A percentile compares a stretch with the other conserved stretches of the same genome.
Evolutionary conservation across 2,329 filamentous ascomycete species (phyloP).

Genomic region (Mycosphaerella sp.): DNA sequence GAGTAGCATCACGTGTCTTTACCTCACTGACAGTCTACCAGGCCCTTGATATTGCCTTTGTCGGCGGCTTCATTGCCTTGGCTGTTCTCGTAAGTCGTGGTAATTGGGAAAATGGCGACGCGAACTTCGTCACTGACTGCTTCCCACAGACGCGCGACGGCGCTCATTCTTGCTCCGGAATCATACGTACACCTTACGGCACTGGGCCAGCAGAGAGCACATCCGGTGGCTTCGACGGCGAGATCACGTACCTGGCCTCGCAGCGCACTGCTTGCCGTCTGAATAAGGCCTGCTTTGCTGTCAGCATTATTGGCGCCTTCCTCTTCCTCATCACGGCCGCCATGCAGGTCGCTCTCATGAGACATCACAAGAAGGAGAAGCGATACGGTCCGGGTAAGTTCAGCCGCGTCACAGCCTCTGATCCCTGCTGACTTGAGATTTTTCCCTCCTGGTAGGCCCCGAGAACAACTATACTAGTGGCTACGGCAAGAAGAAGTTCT

Average conservation of each 20-base stretch:
- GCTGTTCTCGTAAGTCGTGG: slow-evolving; percentile 49
- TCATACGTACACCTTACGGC: slow-evolving; percentile 64
- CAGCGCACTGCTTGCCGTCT: slow-evolving; percentile 63
- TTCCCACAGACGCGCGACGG: slow-evolving; percentile 55
- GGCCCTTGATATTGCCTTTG: slow-evolving; percentile 69
- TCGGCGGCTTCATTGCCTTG: slow-evolving; percentile 73
- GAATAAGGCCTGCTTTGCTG: slow-evolving; percentile 69
- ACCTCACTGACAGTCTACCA: background rate
- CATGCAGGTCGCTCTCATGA: slow-evolving; percentile 61
- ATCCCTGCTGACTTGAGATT: too few relatives aligned
- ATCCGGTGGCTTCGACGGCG: slow-evolving; percentile 46
- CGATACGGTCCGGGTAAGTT: slow-evolving; percentile 52
- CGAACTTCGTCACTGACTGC: too few relatives aligned
- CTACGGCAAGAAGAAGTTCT: slow-evolving; percentile 39
- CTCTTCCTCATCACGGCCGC: slow-evolving; percentile 70
- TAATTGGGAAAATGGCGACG: too few relatives aligned
- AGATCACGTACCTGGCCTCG: slow-evolving; percentile 42
- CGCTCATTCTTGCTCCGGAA: slow-evolving; percentile 57
- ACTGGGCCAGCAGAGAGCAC: slow-evolving; percentile 50
- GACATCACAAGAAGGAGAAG: slow-evolving; percentile 68
- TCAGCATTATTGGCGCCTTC: slow-evolving; percentile 70
- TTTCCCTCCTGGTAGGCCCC: slow-evolving; percentile 37
- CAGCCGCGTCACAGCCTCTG: too few relatives aligned
- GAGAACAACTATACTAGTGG: slow-evolving; percentile 63
- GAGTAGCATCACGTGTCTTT: background rate